Evolutionary conservation across 495 filamentous ascomycete genomes (phyloP), one percentile per base, ranked within the genome.

Genomic region (Xylaria intraflava): DNA sequence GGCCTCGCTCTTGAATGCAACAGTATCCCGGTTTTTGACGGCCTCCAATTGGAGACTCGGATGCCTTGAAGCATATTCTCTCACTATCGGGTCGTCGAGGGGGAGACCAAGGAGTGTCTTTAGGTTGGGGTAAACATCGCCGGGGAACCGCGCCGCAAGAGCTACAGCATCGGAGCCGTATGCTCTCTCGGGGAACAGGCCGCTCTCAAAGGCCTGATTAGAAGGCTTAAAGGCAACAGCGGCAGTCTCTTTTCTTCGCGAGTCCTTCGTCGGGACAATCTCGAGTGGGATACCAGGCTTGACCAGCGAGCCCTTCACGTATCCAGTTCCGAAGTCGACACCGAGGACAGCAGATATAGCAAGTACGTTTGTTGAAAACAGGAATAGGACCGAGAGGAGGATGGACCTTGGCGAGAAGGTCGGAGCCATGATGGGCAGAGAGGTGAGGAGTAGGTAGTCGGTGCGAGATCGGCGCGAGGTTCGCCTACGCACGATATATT

Each of bases 271-370:
- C 49, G 96, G 80, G 65, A 99, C 90, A 58, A 99, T 97, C 64
- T 97, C 94, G 68, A 97, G 89, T 10, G 94, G 94, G 52, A 96
- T 95, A 55, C 93, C 93, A 2, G 94, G 94, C 69, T 99, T 99
- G 54, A 99, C 92, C 26, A 97, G 82, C 2, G 89, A 83, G 14
- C 92, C 92, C 78, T 97, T 99, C 67, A 99, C 85, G 71, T 95
- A 96, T 72, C 95, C 90, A 41, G 95, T 96, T 46, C 93, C 93
- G 11, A 99, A 77, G 72, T 99, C 93, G 58, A 99, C 78, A 33
- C 93, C 93, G 17, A 99, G 75, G 41, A 99, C 90, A 39, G 86
- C 86, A 35, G 86, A 77, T 54, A 72, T 68, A 60, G 78, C 78
- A 39, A 76, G 70, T 40, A 73, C 77, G 46, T 75, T 70, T 26